These are phyloP conservation scores for Dacryopinax primogenitus DNA, from an alignment of 768 basidiomycete genomes.

Conservation along the genomic window DNA sequence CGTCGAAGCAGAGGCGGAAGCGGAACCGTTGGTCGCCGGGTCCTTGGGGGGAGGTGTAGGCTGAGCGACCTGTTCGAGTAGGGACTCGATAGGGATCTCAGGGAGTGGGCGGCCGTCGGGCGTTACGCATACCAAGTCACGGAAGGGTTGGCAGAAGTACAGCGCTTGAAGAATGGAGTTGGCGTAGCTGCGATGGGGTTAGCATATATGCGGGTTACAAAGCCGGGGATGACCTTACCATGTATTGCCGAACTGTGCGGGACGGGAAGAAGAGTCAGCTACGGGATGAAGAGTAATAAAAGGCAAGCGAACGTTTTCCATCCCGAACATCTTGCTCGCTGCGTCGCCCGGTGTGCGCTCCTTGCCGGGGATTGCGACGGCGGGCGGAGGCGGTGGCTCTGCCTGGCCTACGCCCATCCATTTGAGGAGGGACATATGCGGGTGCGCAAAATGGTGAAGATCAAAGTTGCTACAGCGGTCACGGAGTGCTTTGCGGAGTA, in stretches of 20 bases:
- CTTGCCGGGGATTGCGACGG: conserved; percentile 2
- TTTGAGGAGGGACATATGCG: conserved; percentile 14
- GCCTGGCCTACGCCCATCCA: conserved; percentile 15
- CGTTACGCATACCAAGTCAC: conserved; percentile 72
- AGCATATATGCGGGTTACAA: conserved; percentile 10
- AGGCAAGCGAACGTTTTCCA: conserved; percentile 68
- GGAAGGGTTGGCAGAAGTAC: conserved; percentile 89
- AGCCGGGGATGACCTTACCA: conserved; percentile 44
- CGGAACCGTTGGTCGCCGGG: background rate
- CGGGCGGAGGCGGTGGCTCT: background rate
- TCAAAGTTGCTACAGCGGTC: too few relatives aligned
- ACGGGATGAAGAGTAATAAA: background rate
- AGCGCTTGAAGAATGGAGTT: conserved; percentile 97
- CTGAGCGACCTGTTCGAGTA: background rate
- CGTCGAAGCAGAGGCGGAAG: background rate
- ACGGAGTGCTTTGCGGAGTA: too few relatives aligned
- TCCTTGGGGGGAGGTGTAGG: background rate
- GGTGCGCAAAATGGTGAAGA: too few relatives aligned
- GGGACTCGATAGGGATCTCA: conserved; percentile 25
- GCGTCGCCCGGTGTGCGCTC: conserved; percentile 26
- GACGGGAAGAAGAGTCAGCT: background rate
- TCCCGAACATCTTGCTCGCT: conserved; percentile 82
- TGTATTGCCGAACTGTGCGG: conserved; percentile 79
- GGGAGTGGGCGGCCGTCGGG: conserved; percentile 38
- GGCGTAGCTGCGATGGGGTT: conserved; percentile 57